Base-by-base conservation (phyloP, 1,284 basidiomycete species). In the Rhodotorula sp. region DNA sequence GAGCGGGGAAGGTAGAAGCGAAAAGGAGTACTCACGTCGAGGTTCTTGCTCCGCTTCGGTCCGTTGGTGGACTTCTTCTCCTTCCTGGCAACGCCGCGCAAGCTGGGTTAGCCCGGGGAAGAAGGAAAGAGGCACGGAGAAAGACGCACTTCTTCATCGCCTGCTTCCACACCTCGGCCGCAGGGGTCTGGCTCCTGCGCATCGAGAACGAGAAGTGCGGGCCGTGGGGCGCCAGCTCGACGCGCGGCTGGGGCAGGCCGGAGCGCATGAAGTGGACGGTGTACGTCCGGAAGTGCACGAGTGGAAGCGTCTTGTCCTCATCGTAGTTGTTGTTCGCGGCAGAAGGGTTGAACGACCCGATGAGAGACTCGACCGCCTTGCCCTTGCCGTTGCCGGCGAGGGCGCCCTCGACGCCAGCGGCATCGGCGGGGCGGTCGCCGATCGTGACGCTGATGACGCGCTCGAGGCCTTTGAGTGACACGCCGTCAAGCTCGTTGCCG, bases 381-480 rank as follows among this genome's bases (percentile, higher is more conserved):
- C 55, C 64, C 50, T 55, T 55, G 25, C 57, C 67, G 39, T 37
- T 56, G 10, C 50, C 69, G 3, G 29, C 41, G 29, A 36, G 32
- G 10, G 62, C 62, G 17, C 39, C 53, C 62, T 55, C 62, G 51
- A 55, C 48, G 19, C 59, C 69, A 10, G 55, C 62, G 15, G 54
- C 65, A 3, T 34, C 25, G 10, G 36, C 58, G 27, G 57, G 60
- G 27, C 60, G 51, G n/a, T 75, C 71, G 3, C 85, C 90, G 51
- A 91, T 87, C 22, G 90, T 89, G 59, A 97, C 86, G 80, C 89
- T 91, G 78, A 99, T 94, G 78, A 98, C 91, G 80, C 96, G 91
- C 79, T 97, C 94, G 72, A 98, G 84, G 4, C 93, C 91, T 27
- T 88, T 85, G 19, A 98, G 86, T 78, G 90, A 91, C 78, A 98